These are phyloP conservation scores for Saccharomyces kudriavzevii DNA, from an alignment of 805 yeast genomes.

Conservation along the genomic window DNA sequence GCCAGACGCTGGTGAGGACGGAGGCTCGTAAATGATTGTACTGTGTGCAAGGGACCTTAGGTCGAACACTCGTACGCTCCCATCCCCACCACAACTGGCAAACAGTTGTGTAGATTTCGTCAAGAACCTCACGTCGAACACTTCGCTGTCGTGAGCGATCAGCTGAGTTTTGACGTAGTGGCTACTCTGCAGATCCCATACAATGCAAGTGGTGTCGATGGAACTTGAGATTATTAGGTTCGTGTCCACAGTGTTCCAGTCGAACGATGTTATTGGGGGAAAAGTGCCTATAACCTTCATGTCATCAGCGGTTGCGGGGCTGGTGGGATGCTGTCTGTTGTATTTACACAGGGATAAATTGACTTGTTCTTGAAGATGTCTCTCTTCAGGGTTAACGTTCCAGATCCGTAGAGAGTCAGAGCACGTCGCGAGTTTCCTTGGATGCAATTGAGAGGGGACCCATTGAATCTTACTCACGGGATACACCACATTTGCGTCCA, in stretches of 20 bases:
- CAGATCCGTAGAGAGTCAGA: constrained; percentile 29
- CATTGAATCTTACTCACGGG: constrained; percentile 30
- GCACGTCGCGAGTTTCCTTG: constrained; percentile 31
- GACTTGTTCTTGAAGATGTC: constrained; percentile 33
- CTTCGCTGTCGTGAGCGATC: constrained; percentile 94
- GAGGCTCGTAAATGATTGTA: constrained; percentile 86
- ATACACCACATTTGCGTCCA: constrained; percentile 25
- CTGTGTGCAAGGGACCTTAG: constrained; percentile 83
- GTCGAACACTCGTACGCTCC: constrained; percentile 88
- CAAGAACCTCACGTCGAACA: constrained; percentile 81
- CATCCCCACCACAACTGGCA: constrained; percentile 92
- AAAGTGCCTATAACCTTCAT: constrained; percentile 28
- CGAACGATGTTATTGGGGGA: constrained; percentile 90
- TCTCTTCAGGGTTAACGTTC: constrained; percentile 22
- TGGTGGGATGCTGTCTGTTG: constrained; percentile 31
- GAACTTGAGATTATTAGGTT: constrained; percentile 71
- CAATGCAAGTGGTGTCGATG: constrained; percentile 93
- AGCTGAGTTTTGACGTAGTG: constrained; percentile 79
- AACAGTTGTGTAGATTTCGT: constrained; percentile 63
- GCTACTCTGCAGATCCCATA: constrained; percentile 61
- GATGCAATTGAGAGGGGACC: constrained; percentile 24
- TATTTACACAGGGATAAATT: constrained; percentile 37
- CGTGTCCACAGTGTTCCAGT: constrained; percentile 76
- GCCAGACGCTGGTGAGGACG: constrained; percentile 17
- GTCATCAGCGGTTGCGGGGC: constrained; percentile 1